phyloP scores from a whole-genome alignment of 768 basidiomycete genomes.

The Russula sp. region DNA sequence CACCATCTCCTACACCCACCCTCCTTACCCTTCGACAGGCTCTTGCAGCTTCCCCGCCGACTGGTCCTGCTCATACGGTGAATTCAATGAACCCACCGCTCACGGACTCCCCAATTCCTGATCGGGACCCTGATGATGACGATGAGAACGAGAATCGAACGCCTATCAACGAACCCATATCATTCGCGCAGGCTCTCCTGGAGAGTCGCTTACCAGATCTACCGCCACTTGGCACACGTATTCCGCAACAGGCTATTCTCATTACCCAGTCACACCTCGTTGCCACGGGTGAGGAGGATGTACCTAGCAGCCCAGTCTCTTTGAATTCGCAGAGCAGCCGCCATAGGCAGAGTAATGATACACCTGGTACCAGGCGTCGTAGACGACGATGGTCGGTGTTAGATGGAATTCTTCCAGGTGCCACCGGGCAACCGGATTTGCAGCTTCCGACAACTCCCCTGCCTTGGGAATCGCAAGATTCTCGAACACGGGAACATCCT shows the following conservation, averaged over 20 bases:
- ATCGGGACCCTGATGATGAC: slow-evolving; percentile 37
- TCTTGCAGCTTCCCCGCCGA: slow-evolving; percentile 48
- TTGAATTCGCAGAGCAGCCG: slow-evolving; percentile 41
- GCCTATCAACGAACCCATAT: slow-evolving; percentile 55
- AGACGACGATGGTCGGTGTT: slow-evolving; percentile 75
- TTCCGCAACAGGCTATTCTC: slow-evolving; percentile 66
- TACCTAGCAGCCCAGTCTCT: slow-evolving; percentile 45
- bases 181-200: slow-evolving; percentile 66
- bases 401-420: slow-evolving; percentile 43
- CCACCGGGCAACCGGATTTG: slow-evolving; percentile 31
- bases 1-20: slow-evolving; percentile 60
- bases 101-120: slow-evolving; percentile 33
- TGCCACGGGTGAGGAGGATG: slow-evolving; percentile 44
- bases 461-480: slow-evolving; percentile 11
- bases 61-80: slow-evolving; percentile 21
- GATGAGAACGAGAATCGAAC: slow-evolving; percentile 27
- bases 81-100: slow-evolving; percentile 19
- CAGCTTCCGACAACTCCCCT: background rate
- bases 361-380: slow-evolving; percentile 41
- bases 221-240: slow-evolving; percentile 65
- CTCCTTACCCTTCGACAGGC: slow-evolving; percentile 66
- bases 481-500: slow-evolving; percentile 7
- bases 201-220: slow-evolving; percentile 77
- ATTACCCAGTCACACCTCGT: slow-evolving; percentile 47
- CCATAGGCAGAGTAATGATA: slow-evolving; percentile 23